phyloP scores from a whole-genome alignment of 2,329 filamentous ascomycete species.

The Phoma herbarum region DNA sequence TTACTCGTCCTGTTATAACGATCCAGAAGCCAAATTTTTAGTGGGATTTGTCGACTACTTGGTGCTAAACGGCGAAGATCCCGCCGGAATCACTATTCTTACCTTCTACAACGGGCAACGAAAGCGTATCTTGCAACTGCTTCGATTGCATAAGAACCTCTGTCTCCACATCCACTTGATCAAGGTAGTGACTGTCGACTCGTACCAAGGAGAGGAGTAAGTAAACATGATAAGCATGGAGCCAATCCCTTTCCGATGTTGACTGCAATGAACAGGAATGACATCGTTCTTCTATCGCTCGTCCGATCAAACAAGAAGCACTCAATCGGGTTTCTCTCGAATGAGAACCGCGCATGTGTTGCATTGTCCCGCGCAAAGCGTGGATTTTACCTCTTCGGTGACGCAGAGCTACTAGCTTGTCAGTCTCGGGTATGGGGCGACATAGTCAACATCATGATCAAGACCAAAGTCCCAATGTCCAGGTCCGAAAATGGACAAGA shows the following conservation, averaged over 20 bases:
- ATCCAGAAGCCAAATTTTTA: slow-evolving; percentile 78
- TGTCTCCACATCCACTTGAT: slow-evolving; percentile 32
- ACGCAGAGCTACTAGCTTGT: slow-evolving; percentile 64
- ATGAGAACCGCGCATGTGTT: slow-evolving; percentile 70
- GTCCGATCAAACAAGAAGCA: slow-evolving; percentile 71
- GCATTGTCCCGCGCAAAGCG: slow-evolving; percentile 74
- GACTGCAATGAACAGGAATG: slow-evolving; percentile 62
- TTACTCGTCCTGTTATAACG: slow-evolving; percentile 73
- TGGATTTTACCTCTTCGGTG: slow-evolving; percentile 87
- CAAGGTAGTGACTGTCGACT: slow-evolving; percentile 83
- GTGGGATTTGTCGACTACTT: slow-evolving; percentile 77
- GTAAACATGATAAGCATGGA: not conserved
- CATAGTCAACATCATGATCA: slow-evolving; percentile 58
- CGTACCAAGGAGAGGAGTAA: slow-evolving; percentile 72
- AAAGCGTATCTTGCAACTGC: slow-evolving; percentile 65
- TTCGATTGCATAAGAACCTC: slow-evolving; percentile 58
- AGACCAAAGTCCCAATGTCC: slow-evolving; percentile 37
- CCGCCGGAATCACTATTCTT: slow-evolving; percentile 75
- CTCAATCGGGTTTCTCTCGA: slow-evolving; percentile 76
- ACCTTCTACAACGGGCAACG: slow-evolving; percentile 91
- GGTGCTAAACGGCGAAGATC: slow-evolving; percentile 68
- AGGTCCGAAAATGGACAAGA: slow-evolving; percentile 33
- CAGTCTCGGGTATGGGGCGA: slow-evolving; percentile 61
- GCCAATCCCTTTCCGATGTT: not conserved
- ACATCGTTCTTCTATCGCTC: slow-evolving; percentile 80